Base-by-base conservation (phyloP, 2,329 filamentous ascomycete species). In the Claviceps humidiphila region DNA sequence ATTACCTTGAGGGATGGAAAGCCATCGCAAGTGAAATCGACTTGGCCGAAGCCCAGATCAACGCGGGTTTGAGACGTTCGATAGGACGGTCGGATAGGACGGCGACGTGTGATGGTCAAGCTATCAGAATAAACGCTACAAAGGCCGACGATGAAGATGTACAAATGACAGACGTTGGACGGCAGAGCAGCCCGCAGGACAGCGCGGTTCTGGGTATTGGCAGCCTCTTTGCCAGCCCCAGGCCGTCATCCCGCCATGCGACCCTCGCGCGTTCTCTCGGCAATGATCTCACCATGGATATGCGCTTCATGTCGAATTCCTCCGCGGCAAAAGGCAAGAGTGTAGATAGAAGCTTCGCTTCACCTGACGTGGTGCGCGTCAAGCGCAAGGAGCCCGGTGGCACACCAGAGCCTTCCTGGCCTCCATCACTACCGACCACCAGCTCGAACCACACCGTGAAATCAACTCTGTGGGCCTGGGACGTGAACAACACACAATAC, bases 1-100 rank as follows among this genome's bases (percentile, higher is more conserved):
- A 95, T 67, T 77, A 83, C 39, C 70, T 82, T 7, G 90, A 97
- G 69, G 93, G 93, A 5, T 98, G 93, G 87, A 82, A 82, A 57
- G 78, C 85, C 6, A 75, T 90, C 56, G 68, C 71, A 7, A 68
- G 73, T 9, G 85, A 89, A 58, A 80, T 95, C 30, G 70, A 72
- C 42, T 68, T 72, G 2, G 89, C 81, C 58, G 87, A 94, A 65
- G 74, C 77, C 44, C 73, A 73, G 43, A 69, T 77, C 58, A 81
- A 78, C 60, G 67, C 71, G 22, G 68, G 67, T 16, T 56, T 69
- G 24, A 64, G 65, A 20, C 62, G 62, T 43, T 68, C 68, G 45
- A 64, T 71, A 34, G 62, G 65, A 24, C 68, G 71, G 26, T 65
- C 73, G 44, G 71, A 76, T 51, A 66, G 68, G 42, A 63, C 71